Conservation (phyloP, 495 filamentous ascomycete species). For the Durotheca rogersii region DNA sequence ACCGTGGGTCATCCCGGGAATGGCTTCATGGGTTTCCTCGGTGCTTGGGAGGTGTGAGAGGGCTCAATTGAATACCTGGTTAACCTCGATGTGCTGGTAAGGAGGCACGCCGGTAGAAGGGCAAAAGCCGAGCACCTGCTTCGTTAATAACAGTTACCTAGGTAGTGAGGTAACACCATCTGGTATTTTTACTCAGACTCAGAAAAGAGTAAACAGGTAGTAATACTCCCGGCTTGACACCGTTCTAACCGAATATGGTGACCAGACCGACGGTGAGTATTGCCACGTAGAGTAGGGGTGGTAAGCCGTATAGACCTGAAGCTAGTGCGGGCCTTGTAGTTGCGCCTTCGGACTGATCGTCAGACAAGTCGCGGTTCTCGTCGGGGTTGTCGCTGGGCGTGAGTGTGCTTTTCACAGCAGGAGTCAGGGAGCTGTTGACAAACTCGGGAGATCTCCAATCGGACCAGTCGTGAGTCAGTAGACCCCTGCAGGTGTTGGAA, state of each 20-base stretch:
- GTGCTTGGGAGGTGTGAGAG: constrained; percentile 28
- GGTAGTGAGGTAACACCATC: background rate
- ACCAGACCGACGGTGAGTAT: background rate
- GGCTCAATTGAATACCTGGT: constrained; percentile 21
- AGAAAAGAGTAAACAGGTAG: background rate
- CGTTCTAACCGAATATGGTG: constrained; percentile 13
- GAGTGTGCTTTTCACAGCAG: constrained; percentile 35
- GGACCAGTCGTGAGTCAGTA: constrained; percentile 44
- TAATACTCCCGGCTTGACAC: background rate
- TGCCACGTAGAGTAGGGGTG: background rate
- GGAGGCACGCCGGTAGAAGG: background rate
- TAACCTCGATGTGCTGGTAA: constrained; percentile 18
- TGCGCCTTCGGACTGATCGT: constrained; percentile 10
- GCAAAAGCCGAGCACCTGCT: background rate
- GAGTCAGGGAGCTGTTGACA: constrained; percentile 33
- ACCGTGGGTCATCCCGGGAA: no score
- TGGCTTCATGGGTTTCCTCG: no score
- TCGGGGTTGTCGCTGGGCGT: constrained; percentile 16
- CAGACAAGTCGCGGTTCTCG: constrained; percentile 1
- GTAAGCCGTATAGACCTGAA: constrained; percentile 3
- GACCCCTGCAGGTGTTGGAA: constrained; percentile 34
- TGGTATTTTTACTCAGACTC: constrained; percentile 5
- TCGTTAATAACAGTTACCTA: background rate
- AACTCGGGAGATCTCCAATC: constrained; percentile 42
- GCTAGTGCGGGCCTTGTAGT: background rate